Evolutionary conservation across 371 early-diverging fungal genomes (phyloP).

Genomic region (Encephalitozoon hellem): DNA sequence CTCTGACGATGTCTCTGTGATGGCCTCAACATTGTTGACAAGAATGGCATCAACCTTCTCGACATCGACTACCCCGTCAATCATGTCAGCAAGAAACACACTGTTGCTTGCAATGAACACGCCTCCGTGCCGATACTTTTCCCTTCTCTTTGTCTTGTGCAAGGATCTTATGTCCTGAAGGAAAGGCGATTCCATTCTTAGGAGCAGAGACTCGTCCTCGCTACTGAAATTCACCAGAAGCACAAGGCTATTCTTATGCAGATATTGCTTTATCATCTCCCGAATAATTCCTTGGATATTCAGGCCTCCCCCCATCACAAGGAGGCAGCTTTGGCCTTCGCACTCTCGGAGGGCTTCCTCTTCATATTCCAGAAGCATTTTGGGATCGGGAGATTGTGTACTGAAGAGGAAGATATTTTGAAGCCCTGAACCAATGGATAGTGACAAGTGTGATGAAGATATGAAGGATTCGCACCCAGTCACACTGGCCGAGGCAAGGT

Average conservation of each 20-base stretch:
- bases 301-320: slow-evolving; percentile 71
- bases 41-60: slow-evolving; percentile 73
- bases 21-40: slow-evolving; percentile 66
- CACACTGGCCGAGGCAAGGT: slow-evolving; percentile 29
- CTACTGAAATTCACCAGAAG: slow-evolving; percentile 68
- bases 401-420: neutral
- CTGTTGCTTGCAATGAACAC: slow-evolving; percentile 74
- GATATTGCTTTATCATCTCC: slow-evolving; percentile 66
- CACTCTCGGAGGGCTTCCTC: slow-evolving; percentile 33
- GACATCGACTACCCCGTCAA: slow-evolving; percentile 69
- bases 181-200: slow-evolving; percentile 62
- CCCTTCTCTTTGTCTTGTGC: neutral
- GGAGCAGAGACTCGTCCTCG: slow-evolving; percentile 65
- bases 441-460: neutral
- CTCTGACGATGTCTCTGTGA: slow-evolving; percentile 31
- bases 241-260: slow-evolving; percentile 67
- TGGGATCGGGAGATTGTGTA: neutral
- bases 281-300: slow-evolving; percentile 67
- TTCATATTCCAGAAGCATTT: slow-evolving; percentile 49
- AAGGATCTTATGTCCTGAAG: slow-evolving; percentile 6
- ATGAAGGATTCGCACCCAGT: slow-evolving; percentile 36
- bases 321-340: slow-evolving; percentile 54
- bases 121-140: slow-evolving; percentile 65
- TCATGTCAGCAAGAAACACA: slow-evolving; percentile 81
- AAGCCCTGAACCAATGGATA: neutral